Evolutionary conservation across 164 flowering plant genomes (phyloP), one percentile per base, ranked within the genome.

Genomic region (Magnolia officinalis): DNA sequence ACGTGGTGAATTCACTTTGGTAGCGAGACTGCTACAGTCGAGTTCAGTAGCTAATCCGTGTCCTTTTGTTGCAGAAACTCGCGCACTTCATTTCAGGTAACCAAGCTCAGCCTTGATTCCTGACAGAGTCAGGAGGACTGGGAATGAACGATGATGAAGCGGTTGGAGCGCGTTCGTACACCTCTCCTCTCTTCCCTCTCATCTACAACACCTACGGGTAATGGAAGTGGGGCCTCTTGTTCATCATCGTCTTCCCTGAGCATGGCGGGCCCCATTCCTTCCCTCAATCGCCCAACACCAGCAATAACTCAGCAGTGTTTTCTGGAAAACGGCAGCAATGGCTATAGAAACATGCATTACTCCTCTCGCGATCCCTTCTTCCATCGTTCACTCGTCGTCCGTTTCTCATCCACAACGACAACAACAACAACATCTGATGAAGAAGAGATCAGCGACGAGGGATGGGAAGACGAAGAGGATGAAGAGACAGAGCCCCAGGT

Each of bases 391-490:
- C 61, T 55, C 61, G 18, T 16, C 61, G 16, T 55, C 8, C 19
- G 61, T 6, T 55, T 55, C 61, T 55, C 61, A 11, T 55, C 61
- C 61, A 55, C 61, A 16, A 55, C 61, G 13, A 55, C 61, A 55
- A 2, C 61, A 11, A 16, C 61, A 55, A 55, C 19, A 11, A 37
- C 45, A 37, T 55, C 61, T 16, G 18, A 16, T 55, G 61, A 55
- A 14, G 61, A 55, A 55, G 61, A 55, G 16, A 55, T 55, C 61
- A 55, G 19, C 69, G 69, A 66, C 69, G 71, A 69, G 1, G 71
- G 71, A 29, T 69, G 71, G 71, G 71, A 69, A 69, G 71, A 69
- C 8, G 71, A 69, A 37, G 71, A 69, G 13, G 71, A 66, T 24
- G 31, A 23, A 11, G 69, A 69, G 16, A 49, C 21, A 2, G 71